A percentile compares a stretch with the other conserved stretches of the same genome.
Conservation (phyloP, 805 yeast species). For the Wickerhamiella hasegawae region DNA sequence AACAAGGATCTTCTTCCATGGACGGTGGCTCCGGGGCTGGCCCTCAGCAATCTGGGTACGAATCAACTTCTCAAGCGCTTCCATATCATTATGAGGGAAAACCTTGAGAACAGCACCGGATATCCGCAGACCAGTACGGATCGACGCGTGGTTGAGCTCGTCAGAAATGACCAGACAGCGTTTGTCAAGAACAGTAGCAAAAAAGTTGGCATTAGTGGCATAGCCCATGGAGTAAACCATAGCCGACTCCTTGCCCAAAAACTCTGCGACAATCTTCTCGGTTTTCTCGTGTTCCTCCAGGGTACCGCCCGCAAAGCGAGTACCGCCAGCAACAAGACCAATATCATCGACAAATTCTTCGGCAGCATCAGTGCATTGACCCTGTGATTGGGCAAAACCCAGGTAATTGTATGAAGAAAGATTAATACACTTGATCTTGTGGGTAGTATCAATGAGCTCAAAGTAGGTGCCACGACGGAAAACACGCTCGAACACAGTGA, state of each 20-base stretch:
- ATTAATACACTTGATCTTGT: slow-evolving; percentile 63
- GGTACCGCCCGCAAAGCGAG: slow-evolving; percentile 62
- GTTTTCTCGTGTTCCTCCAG: slow-evolving; percentile 57
- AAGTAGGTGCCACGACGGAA: slow-evolving; percentile 33
- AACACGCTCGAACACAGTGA: slow-evolving; percentile 64
- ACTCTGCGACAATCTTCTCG: slow-evolving; percentile 63
- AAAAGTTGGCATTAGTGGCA: slow-evolving; percentile 83
- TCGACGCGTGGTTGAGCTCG: slow-evolving; percentile 88
- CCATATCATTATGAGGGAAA: slow-evolving; percentile 85
- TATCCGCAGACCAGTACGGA: slow-evolving; percentile 83
- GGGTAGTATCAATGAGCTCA: slow-evolving; percentile 60
- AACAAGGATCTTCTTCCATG: slow-evolving; percentile 68
- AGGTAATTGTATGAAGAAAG: slow-evolving; percentile 83
- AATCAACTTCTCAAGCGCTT: slow-evolving; percentile 53
- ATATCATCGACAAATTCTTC: slow-evolving; percentile 43
- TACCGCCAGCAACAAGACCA: slow-evolving; percentile 68
- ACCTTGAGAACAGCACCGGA: slow-evolving; percentile 89
- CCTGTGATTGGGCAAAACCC: slow-evolving; percentile 93
- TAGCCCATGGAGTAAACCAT: slow-evolving; percentile 86
- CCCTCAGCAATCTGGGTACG: slow-evolving; percentile 84
- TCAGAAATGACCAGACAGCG: slow-evolving; percentile 87
- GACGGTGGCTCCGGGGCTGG: slow-evolving; percentile 88
- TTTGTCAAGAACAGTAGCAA: slow-evolving; percentile 67
- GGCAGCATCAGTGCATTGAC: slow-evolving; percentile 74
- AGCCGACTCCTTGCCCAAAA: slow-evolving; percentile 82